Base-by-base conservation (phyloP, 139 green algal species). In the Chlamydomonas sp. region DNA sequence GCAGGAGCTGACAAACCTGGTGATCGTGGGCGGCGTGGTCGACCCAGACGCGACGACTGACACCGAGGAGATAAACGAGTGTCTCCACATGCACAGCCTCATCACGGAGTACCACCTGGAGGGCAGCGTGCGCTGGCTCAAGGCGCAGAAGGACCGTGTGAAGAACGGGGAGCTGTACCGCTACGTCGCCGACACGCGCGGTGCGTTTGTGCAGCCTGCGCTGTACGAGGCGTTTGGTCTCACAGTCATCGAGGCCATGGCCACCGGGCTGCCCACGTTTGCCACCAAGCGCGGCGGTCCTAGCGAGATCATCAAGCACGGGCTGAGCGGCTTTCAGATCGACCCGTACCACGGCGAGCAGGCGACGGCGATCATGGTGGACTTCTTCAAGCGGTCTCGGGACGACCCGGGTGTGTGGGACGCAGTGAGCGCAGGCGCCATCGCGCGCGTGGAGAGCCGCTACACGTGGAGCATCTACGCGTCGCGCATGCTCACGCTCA, bases 171-270 rank as follows among this genome's bases (percentile, higher is more conserved):
- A n/a, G n/a, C n/a, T n/a, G n/a, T n/a, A n/a, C n/a, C n/a, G n/a
- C n/a, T n/a, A n/a, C n/a, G n/a, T n/a, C n/a, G n/a, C n/a, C n/a
- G n/a, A n/a, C n/a, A n/a, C 57, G 20, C 54, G 74, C 3, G 89
- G 89, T 50, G 87, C 85, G 0, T 95, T 95, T 76, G 85, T 90
- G 26, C 73, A 93, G 80, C 86, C 86, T 3, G 82, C 84, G 10
- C 71, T 85, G 36, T 91, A 88, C 64, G 86, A 91, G 68, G 89
- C 84, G 35, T 95, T 95, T 81, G 89, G 89, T 8, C 82, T 95
- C 65, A 95, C 89, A 3, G 85, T 91, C 35, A 72, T 92, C 22
- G 89, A 95, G 81, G 89, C 89, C 22, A 92, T 92, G 84, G 87
- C 80, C 13, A 91, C 82, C 49, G 85, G 88, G 43, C 28, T 31